Conservation (phyloP, 805 yeast species). For the Pichia eremophila region DNA sequence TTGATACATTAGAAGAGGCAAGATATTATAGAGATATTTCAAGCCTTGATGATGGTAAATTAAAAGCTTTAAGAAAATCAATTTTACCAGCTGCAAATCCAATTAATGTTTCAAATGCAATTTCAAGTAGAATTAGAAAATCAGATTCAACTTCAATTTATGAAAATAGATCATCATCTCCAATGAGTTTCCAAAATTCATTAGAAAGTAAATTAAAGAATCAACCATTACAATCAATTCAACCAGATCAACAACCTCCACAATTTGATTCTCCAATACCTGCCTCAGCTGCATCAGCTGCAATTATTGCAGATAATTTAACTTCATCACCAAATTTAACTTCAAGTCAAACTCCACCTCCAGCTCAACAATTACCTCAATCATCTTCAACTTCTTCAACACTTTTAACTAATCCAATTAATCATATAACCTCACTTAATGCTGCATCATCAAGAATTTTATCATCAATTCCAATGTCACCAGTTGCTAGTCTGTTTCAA, state of each 20-base stretch:
- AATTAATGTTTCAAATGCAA: slow-evolving; percentile 1
- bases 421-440: not conserved
- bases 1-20: slow-evolving; percentile 57
- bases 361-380: too few species aligned
- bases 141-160: not conserved
- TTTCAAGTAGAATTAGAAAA: not conserved
- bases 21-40: slow-evolving; percentile 42
- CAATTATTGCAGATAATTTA: too few species aligned
- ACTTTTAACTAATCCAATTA: too few species aligned
- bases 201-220: too few species aligned
- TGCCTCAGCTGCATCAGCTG: too few species aligned
- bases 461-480: slow-evolving; percentile 1
- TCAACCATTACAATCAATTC: too few species aligned
- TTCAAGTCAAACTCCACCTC: too few species aligned
- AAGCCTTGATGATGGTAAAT: slow-evolving; percentile 56
- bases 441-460: not conserved
- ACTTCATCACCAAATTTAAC: too few species aligned
- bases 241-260: too few species aligned
- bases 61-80: slow-evolving; percentile 61
- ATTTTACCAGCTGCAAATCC: slow-evolving; percentile 27
- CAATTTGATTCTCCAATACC: not conserved
- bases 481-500: slow-evolving; percentile 2
- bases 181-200: not conserved
- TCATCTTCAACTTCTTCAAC: too few species aligned
- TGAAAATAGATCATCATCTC: not conserved